phyloP scores from a whole-genome alignment of 495 filamentous ascomycete species.

The Trichoderma reesei region DNA sequence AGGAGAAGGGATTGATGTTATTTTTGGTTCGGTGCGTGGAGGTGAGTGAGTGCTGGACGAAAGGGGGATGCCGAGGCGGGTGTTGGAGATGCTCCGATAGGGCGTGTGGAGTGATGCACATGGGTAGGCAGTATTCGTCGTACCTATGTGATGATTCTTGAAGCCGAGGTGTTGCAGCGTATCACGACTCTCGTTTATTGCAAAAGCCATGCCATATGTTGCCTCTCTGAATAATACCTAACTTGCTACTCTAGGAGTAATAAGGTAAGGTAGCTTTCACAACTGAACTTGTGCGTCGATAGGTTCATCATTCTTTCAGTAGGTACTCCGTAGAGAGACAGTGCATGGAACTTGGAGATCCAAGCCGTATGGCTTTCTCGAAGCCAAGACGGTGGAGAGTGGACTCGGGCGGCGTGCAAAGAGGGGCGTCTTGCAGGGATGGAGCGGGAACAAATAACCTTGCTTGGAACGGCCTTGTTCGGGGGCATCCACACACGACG shows the following conservation, averaged over 20 bases:
- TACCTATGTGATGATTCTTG: background rate
- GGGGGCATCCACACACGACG: background rate
- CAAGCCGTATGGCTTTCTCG: background rate
- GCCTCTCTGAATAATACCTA: too few species aligned
- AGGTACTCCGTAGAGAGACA: too few species aligned
- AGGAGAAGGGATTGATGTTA: background rate
- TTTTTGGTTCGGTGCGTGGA: background rate
- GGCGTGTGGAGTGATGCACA: background rate
- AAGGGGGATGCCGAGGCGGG: background rate
- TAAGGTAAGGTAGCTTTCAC: too few species aligned
- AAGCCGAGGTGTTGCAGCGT: background rate
- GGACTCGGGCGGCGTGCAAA: background rate
- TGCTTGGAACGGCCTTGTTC: background rate
- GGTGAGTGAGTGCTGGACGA: background rate
- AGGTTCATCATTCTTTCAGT: too few species aligned
- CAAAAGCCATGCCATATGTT: too few species aligned
- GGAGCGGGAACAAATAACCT: constrained; percentile 1
- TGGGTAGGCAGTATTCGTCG: background rate
- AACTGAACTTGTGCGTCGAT: too few species aligned
- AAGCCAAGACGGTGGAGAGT: background rate
- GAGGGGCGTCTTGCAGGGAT: constrained; percentile 1
- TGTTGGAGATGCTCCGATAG: background rate
- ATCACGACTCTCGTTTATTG: background rate
- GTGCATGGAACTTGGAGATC: background rate
- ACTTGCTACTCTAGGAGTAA: too few species aligned